Conservation (phyloP, 306 rosid species). For the Vicia villosa region DNA sequence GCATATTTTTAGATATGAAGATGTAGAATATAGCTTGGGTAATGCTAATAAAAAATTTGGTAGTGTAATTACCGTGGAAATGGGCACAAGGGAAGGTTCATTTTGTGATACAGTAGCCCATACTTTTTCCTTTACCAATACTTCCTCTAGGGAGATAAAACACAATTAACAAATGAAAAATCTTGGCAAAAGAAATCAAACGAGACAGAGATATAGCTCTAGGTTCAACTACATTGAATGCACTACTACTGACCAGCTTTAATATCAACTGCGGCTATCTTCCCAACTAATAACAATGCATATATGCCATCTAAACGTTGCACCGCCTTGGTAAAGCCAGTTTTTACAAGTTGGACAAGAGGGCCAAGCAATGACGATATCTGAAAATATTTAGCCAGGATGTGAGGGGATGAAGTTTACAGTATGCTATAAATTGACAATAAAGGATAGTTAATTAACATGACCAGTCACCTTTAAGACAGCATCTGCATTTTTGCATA, state of each 20-base stretch:
- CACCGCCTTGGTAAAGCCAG: conserved; percentile 89
- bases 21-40: conserved; percentile 22
- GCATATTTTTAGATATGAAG: conserved; percentile 30
- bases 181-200: conserved; percentile 2
- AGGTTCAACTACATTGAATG: conserved; percentile 28
- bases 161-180: conserved; percentile 27
- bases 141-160: conserved; percentile 63
- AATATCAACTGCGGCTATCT: conserved; percentile 86
- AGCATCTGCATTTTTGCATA: conserved; percentile 71
- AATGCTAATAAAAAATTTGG: conserved; percentile 23
- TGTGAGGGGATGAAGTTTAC: conserved; percentile 30
- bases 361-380: conserved; percentile 66
- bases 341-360: conserved; percentile 89
- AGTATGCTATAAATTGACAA: conserved; percentile 32
- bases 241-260: conserved; percentile 72
- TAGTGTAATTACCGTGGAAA: conserved; percentile 66
- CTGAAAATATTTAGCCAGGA: conserved; percentile 46
- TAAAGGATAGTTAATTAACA: conserved; percentile 32
- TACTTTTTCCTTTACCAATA: conserved; percentile 78
- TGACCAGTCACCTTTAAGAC: conserved; percentile 58
- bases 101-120: conserved; percentile 85
- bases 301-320: conserved; percentile 95
- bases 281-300: conserved; percentile 82
- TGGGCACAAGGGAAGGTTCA: conserved; percentile 83
- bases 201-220: conserved; percentile 7